Base-by-base conservation (phyloP, 1,284 basidiomycete species). In the Stygiomarasmius scandens region DNA sequence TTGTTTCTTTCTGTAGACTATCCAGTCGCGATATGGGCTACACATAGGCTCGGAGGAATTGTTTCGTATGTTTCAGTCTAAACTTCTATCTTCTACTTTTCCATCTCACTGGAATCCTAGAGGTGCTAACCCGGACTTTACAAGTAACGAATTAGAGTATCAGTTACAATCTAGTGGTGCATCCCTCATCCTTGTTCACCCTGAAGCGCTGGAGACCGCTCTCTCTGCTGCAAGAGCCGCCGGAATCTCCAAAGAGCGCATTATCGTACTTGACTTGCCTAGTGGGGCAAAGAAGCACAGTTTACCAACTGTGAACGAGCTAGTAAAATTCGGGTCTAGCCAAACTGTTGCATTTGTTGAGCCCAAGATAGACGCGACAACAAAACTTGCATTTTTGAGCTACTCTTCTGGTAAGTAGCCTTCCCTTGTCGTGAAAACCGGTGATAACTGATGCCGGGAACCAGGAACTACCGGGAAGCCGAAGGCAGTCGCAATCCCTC, bases 21-120 rank as follows among this genome's bases (percentile, higher is more conserved):
- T 66, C 82, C 84, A 0, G 72, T 84, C 0, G 78, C 78, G 1
- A 74, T 90, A 2, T 93, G 90, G 90, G 89, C 87, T 2, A 69
- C 77, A 2, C 88, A 90, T 63, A 75, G 85, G 44, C 72, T 92
- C 2, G 90, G 91, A 24, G 91, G 76, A 2, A 80, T 89, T 57
- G 76, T 87, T 61, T 86, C 86, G 77, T 85, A 69, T 54, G 79
- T 58, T 36, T 43, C 23, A 47, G 27, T 12, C 10, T n/a, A 47
- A 47, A 54, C 45, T 23, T 34, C 36, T 54, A 78, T 41, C 2
- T 16, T 44, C n/a, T 22, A 22, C 23, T 53, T 34, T 32, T 50
- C 10, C 36, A 41, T 41, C 20, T 46, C 45, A 52, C 32, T 45
- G 47, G 56, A 59, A 19, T 19, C 14, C 9, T 38, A 76, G 76